phyloP scores from a whole-genome alignment of 148 eudicot genomes.

The Spergularia marina region DNA sequence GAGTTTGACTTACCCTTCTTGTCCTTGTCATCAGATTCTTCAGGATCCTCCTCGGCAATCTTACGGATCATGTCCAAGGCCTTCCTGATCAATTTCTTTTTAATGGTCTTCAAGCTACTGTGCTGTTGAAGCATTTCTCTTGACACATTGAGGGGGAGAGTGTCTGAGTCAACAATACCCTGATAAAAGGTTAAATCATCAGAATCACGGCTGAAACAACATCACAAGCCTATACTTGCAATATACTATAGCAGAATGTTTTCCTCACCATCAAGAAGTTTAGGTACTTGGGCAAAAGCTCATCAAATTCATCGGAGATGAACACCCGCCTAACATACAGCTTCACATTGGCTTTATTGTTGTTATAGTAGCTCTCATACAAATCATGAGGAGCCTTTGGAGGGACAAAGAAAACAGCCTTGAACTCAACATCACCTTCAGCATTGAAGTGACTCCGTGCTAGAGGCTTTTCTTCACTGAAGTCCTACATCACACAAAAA shows the following conservation, averaged over 20 bases:
- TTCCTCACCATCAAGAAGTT: constrained; percentile 76
- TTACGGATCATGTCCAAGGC: constrained; percentile 99
- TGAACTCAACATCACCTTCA: constrained; percentile 99
- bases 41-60: constrained; percentile 97
- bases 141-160: constrained; percentile 94
- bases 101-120: constrained; percentile 96
- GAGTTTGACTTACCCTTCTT: constrained; percentile 59
- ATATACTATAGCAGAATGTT: neutral
- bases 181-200: constrained; percentile 29
- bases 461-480: constrained; percentile 85
- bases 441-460: constrained; percentile 96
- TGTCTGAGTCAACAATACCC: constrained; percentile 99
- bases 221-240: neutral
- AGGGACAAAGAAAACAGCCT: constrained; percentile 93
- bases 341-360: constrained; percentile 85
- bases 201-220: constrained; percentile 14
- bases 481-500: constrained; percentile 50
- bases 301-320: constrained; percentile 97
- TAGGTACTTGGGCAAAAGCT: constrained; percentile 91
- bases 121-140: constrained; percentile 99
- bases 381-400: constrained; percentile 96
- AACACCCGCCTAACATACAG: constrained; percentile 90
- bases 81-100: constrained; percentile 94
- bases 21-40: constrained; percentile 70
- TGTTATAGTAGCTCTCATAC: constrained; percentile 94